phyloP scores from a whole-genome alignment of 2,329 filamentous ascomycete species.

The Biscogniauxia marginata region DNA sequence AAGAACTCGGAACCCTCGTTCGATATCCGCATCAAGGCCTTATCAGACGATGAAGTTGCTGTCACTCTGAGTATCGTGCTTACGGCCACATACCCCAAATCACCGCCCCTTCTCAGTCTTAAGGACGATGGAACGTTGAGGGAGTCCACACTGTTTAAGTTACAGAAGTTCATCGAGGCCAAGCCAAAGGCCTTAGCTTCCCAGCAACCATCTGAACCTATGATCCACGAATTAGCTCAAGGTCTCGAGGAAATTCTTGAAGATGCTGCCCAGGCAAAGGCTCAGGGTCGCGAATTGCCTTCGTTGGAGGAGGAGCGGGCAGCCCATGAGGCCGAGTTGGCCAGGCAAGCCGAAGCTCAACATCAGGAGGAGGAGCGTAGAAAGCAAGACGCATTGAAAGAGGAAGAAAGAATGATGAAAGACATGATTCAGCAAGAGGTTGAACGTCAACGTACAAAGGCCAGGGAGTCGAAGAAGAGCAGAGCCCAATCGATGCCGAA shows the following conservation, averaged over 20 bases:
- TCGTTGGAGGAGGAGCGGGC: constrained; percentile 88
- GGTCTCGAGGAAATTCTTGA: constrained; percentile 76
- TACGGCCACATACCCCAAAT: constrained; percentile 89
- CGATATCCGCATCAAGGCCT: constrained; percentile 73
- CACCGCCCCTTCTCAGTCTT: constrained; percentile 69
- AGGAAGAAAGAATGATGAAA: constrained; percentile 69
- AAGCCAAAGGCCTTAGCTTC: constrained; percentile 54
- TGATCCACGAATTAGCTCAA: constrained; percentile 65
- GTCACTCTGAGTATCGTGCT: constrained; percentile 75
- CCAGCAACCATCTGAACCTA: constrained; percentile 53
- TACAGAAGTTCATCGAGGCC: constrained; percentile 62
- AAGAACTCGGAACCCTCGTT: constrained; percentile 86
- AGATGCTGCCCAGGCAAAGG: constrained; percentile 77
- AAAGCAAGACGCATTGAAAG: constrained; percentile 55
- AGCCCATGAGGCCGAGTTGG: constrained; percentile 72
- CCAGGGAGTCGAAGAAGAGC: constrained; percentile 64
- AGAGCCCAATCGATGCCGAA: constrained; percentile 45
- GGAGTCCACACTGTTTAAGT: constrained; percentile 68
- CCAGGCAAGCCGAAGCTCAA: constrained; percentile 57
- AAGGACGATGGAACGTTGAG: constrained; percentile 64
- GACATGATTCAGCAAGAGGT: constrained; percentile 73
- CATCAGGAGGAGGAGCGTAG: constrained; percentile 52
- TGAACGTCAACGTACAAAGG: constrained; percentile 62
- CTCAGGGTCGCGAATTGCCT: constrained; percentile 72
- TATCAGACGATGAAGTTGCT: constrained; percentile 68